phyloP scores from a whole-genome alignment of 441 rosid species.

The Erodium moschatum region DNA sequence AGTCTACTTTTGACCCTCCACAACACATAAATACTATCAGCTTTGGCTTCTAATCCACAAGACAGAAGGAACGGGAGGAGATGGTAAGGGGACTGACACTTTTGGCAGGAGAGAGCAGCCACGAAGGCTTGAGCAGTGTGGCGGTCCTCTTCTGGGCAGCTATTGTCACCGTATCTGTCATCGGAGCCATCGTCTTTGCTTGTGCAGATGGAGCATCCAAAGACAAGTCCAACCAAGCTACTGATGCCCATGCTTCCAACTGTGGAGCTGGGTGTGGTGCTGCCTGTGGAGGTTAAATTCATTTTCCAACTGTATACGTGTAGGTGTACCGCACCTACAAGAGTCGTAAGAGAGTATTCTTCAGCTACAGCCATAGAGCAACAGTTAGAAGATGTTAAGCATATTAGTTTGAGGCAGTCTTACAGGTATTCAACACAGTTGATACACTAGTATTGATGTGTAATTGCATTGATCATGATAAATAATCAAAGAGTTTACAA shows the following conservation, averaged over 20 bases:
- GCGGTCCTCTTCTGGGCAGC: slow-evolving; percentile 8
- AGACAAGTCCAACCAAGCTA: slow-evolving; percentile 8
- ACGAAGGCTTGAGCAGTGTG: not conserved
- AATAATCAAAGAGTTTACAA: slow-evolving; percentile 3
- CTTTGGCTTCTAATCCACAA: not conserved
- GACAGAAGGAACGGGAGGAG: not conserved
- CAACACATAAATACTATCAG: not conserved
- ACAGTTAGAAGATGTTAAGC: not conserved
- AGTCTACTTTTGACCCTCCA: slow-evolving; percentile 5
- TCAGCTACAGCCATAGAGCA: not conserved
- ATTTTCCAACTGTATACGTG: not conserved
- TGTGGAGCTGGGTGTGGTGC: slow-evolving; percentile 7
- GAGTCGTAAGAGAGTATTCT: not conserved
- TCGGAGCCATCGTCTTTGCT: slow-evolving; percentile 7
- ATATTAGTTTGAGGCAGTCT: not conserved
- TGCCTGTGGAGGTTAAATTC: slow-evolving; percentile 5
- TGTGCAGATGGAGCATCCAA: slow-evolving; percentile 12
- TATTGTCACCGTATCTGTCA: not conserved
- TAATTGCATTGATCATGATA: not conserved
- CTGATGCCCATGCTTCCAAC: slow-evolving; percentile 2
- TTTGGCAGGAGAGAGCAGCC: slow-evolving; percentile 1
- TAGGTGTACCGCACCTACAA: not conserved
- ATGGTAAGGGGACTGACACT: slow-evolving; percentile 8
- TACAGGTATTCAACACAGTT: not conserved
- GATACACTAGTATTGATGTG: not conserved